Evolutionary conservation across 2,329 filamentous ascomycete genomes (phyloP).

Genomic region (Zasmidium citrigriseum): DNA sequence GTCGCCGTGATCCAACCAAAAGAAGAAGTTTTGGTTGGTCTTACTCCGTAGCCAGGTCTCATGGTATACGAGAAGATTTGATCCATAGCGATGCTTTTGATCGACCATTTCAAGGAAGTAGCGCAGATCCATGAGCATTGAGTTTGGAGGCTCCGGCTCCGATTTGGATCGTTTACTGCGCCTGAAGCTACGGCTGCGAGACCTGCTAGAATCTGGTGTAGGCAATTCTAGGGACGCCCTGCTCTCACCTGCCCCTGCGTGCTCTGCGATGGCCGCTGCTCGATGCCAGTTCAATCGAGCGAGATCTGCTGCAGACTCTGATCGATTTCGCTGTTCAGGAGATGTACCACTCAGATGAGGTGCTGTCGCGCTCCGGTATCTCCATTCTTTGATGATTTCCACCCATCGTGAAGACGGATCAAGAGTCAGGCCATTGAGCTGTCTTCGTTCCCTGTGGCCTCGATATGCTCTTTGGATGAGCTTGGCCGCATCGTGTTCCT

Average conservation of each 20-base stretch:
- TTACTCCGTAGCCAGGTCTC: constrained; percentile 75
- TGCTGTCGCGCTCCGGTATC: constrained; percentile 27
- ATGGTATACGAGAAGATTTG: constrained; percentile 79
- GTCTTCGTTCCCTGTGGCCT: constrained; percentile 71
- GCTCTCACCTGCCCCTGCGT: constrained; percentile 68
- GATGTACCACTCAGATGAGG: constrained; percentile 13
- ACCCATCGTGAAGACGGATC: constrained; percentile 70
- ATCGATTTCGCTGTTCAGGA: constrained; percentile 14
- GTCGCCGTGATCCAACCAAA: constrained; percentile 83
- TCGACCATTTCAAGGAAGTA: constrained; percentile 77
- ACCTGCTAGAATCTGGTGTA: constrained; percentile 34
- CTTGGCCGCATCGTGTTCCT: constrained; percentile 31
- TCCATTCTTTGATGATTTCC: constrained; percentile 53
- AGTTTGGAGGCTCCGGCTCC: constrained; percentile 46
- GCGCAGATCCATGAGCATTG: constrained; percentile 78
- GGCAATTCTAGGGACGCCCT: constrained; percentile 35
- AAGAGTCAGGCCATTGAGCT: constrained; percentile 68
- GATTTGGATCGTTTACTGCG: constrained; percentile 58
- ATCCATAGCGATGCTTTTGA: constrained; percentile 80
- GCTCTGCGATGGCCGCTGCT: constrained; percentile 66
- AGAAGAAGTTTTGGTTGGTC: constrained; percentile 85
- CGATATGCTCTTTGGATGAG: constrained; percentile 64
- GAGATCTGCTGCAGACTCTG: constrained; percentile 16
- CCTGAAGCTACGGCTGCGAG: constrained; percentile 47
- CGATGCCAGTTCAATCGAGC: constrained; percentile 73